Conservation (phyloP, 1,284 basidiomycete species). For the Cryptococcus amylolentus region DNA sequence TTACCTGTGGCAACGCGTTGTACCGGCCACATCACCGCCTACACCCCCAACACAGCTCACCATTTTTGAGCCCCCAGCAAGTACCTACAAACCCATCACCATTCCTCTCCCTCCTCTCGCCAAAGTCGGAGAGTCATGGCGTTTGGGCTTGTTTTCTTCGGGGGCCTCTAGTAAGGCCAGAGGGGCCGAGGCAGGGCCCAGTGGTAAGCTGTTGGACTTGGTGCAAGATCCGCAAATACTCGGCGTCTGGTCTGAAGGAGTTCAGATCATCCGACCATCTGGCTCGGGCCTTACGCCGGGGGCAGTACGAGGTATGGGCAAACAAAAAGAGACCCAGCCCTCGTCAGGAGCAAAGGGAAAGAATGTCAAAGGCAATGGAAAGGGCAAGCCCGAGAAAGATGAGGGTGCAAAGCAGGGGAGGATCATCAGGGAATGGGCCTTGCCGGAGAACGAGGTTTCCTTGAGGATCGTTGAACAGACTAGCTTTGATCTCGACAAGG, state of each 20-base stretch:
- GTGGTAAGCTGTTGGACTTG: constrained; percentile 1
- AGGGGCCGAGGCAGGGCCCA: constrained; percentile 1
- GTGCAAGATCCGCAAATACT: constrained; percentile 18
- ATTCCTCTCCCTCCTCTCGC: constrained; percentile 61
- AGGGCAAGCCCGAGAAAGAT: constrained; percentile 25
- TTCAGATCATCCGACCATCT: constrained; percentile 25
- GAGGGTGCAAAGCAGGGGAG: constrained; percentile 63
- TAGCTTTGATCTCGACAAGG: constrained; percentile 85
- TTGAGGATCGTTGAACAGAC: constrained; percentile 70
- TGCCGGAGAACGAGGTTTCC: constrained; percentile 38
- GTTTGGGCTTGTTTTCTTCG: constrained; percentile 58
- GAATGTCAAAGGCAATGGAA: constrained; percentile 22
- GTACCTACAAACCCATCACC: constrained; percentile 67
- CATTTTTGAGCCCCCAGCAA: constrained; percentile 59
- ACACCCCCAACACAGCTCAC: constrained; percentile 58
- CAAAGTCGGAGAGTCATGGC: constrained; percentile 59
- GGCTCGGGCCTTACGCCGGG: background rate
- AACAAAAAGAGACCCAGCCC: constrained; percentile 1
- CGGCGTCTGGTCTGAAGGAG: constrained; percentile 46
- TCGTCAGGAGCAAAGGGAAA: constrained; percentile 7
- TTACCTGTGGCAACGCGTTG: constrained; percentile 39
- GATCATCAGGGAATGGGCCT: constrained; percentile 61
- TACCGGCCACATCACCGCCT: constrained; percentile 6
- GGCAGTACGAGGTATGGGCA: background rate
- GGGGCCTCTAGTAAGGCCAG: background rate